Base-by-base conservation (phyloP, 2,329 filamentous ascomycete species). In the Ophiostoma piceae region DNA sequence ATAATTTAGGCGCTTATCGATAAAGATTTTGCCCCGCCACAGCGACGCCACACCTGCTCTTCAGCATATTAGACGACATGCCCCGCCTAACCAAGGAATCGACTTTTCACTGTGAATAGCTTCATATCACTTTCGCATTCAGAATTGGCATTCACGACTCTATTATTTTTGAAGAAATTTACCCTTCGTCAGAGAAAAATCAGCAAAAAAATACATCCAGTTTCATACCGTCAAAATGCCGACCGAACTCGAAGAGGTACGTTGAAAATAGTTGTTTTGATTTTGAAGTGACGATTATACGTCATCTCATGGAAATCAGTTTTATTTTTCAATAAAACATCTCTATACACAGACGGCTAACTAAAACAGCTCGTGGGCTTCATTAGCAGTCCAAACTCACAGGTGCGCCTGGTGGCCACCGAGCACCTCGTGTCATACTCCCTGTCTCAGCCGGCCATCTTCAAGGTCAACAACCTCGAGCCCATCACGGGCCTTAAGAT, bases 401-500 rank as follows among this genome's bases (percentile, higher is more conserved):
- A 97, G 78, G 92, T 98, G 73, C 88, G 95, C 75, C 88, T 92
- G 78, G 85, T 94, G 74, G 94, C 94, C 67, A 88, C 90, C 69
- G 93, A 97, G 79, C 91, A 96, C 75, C 84, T 97, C 47, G 88
- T 97, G 65, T 92, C 92, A 12, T 98, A 92, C 74, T 91, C 91
- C 32, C 84, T 87, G 12, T 81, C 85, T 1, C 85, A 97, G 74
- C 90, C 91, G 0, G 82, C 84, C 0, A 86, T 98, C 29, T 99
- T 99, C 84, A 98, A 97, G 80, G 83, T 84, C 8, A 87, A 92
- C 37, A 84, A 92, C 70, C 81, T 96, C 14, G 84, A 90, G 72
- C 94, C 95, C 0, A 82, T 98, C 62, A 92, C 90, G 76, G 91
- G 97, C 76, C 82, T 99, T 71, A 98, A 97, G 79, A 84, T 97